A percentile compares a stretch with the other conserved stretches of the same genome.
Conservation (phyloP, 2,329 filamentous ascomycete genomes). For the Fusarium pseudograminearum region DNA sequence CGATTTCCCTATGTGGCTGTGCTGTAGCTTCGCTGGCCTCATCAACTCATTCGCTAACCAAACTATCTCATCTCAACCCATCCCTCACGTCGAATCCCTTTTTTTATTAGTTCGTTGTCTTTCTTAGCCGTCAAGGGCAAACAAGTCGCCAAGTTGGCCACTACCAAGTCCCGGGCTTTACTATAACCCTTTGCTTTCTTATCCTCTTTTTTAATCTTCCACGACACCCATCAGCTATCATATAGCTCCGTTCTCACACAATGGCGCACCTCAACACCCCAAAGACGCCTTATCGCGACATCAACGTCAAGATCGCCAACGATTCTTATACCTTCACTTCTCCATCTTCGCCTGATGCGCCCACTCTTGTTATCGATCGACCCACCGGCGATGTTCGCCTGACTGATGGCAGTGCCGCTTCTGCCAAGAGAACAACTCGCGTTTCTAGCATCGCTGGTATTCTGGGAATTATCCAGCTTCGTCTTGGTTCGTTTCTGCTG, state of each 20-base stretch:
- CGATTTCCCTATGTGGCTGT: constrained; percentile 43
- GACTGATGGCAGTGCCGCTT: constrained; percentile 80
- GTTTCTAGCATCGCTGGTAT: constrained; percentile 97
- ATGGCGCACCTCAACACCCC: constrained; percentile 56
- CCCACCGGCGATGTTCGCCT: constrained; percentile 92
- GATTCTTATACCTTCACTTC: constrained; percentile 97
- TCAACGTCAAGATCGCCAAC: constrained; percentile 93
- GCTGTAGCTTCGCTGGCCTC: constrained; percentile 49
- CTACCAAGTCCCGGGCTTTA: constrained; percentile 28
- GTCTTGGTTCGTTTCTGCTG: constrained; percentile 75
- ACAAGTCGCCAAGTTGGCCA: constrained; percentile 39
- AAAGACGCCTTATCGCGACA: constrained; percentile 85
- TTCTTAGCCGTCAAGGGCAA: constrained; percentile 38
- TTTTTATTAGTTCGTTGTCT: constrained; percentile 23
- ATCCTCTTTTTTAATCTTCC: constrained; percentile 22
- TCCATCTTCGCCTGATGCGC: constrained; percentile 89
- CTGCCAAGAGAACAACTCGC: constrained; percentile 75
- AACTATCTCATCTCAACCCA: constrained; percentile 35
- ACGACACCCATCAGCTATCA: constrained; percentile 29
- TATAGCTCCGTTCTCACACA: constrained; percentile 18
- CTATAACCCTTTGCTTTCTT: constrained; percentile 13
- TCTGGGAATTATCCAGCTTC: constrained; percentile 90
- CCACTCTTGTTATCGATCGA: constrained; percentile 88
- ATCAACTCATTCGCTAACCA: constrained; percentile 38
- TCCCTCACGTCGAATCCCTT: constrained; percentile 44